A percentile compares a stretch with the other conserved stretches of the same genome.
These are phyloP conservation scores for Omphalea diandra DNA, from an alignment of 441 rosid species.

Conservation along the genomic window DNA sequence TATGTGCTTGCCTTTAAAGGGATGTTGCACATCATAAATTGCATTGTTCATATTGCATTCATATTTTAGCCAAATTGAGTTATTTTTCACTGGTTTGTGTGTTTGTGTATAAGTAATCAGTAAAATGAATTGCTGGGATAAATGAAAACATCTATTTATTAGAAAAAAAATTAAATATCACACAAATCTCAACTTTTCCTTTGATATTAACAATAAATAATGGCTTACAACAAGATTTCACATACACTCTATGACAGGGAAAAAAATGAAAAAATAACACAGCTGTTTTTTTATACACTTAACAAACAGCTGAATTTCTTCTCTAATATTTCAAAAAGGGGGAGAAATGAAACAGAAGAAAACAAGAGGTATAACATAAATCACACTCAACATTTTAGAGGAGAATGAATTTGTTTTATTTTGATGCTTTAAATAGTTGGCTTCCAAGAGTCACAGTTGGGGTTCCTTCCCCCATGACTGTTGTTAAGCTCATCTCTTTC, in stretches of 20 bases:
- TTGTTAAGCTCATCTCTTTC: conserved; percentile 54
- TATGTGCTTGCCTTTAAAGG: too few species aligned
- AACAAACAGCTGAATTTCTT: conserved; percentile 60
- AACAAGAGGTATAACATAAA: conserved; percentile 22
- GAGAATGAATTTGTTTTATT: conserved; percentile 28
- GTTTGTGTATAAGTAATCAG: too few species aligned
- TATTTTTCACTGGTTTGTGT: too few species aligned
- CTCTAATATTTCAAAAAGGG: conserved; percentile 22
- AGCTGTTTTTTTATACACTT: conserved; percentile 85
- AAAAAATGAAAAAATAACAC: conserved; percentile 42
- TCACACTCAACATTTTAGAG: conserved; percentile 29
- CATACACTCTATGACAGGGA: conserved; percentile 26
- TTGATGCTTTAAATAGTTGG: conserved; percentile 43
- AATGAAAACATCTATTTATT: too few species aligned
- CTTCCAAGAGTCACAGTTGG: conserved; percentile 53
- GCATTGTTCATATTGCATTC: too few species aligned
- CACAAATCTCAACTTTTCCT: conserved; percentile 29
- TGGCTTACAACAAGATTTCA: conserved; percentile 36
- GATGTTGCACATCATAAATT: too few species aligned
- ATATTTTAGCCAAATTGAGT: too few species aligned
- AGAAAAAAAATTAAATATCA: conserved; percentile 13
- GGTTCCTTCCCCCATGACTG: conserved; percentile 52
- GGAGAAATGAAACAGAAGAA: background rate
- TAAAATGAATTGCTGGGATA: too few species aligned
- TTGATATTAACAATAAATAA: conserved; percentile 37